Evolutionary conservation across 208 protist genomes (phyloP).

Genomic region (Leishmania arabica): DNA sequence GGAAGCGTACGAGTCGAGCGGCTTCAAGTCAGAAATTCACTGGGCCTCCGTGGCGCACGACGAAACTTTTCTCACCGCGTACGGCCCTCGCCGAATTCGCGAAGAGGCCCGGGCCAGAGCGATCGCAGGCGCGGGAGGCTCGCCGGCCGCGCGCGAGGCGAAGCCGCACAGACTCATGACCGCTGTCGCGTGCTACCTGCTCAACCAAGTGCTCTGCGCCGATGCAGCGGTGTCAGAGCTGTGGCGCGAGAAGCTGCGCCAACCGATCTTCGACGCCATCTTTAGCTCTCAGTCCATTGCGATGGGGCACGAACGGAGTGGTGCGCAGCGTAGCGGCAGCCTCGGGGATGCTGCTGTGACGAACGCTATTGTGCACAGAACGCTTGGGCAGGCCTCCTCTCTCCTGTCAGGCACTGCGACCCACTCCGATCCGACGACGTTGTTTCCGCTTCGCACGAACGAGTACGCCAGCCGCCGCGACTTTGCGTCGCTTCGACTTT

Average conservation of each 20-base stretch:
- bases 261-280: slow-evolving; percentile 72
- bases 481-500: slow-evolving; percentile 58
- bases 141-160: slow-evolving; percentile 16
- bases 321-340: slow-evolving; percentile 2
- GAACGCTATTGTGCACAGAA: slow-evolving; percentile 15
- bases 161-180: slow-evolving; percentile 60
- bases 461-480: slow-evolving; percentile 41
- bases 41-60: slow-evolving; percentile 77
- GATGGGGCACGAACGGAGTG: slow-evolving; percentile 13
- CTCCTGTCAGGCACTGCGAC: not conserved
- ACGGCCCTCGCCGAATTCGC: slow-evolving; percentile 49
- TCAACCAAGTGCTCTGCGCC: slow-evolving; percentile 72
- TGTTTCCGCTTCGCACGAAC: slow-evolving; percentile 32
- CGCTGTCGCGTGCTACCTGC: slow-evolving; percentile 68
- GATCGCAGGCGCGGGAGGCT: not conserved
- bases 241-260: slow-evolving; percentile 51
- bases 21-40: slow-evolving; percentile 62
- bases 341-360: slow-evolving; percentile 13
- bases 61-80: slow-evolving; percentile 65
- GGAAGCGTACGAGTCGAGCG: slow-evolving; percentile 55
- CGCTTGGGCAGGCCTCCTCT: not conserved
- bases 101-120: slow-evolving; percentile 15
- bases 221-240: slow-evolving; percentile 45
- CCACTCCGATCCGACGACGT: not conserved
- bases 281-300: slow-evolving; percentile 57